phyloP scores from a whole-genome alignment of 2,329 filamentous ascomycete species.

The Stemphylium beticola region DNA sequence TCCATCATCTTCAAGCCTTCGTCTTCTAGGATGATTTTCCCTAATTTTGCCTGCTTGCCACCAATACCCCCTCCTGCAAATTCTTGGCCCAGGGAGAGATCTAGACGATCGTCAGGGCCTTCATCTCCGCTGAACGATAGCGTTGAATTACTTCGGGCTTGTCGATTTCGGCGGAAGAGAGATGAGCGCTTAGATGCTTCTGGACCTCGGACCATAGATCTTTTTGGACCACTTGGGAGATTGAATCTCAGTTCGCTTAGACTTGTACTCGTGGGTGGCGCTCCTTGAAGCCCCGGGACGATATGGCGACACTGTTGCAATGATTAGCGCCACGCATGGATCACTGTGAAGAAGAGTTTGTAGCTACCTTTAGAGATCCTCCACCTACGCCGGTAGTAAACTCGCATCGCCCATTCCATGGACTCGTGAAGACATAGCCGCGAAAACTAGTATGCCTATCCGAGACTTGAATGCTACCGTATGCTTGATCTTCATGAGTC shows the following conservation, averaged over 20 bases:
- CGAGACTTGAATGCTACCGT: conserved; percentile 48
- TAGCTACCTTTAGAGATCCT: conserved; percentile 65
- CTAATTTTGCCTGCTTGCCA: conserved; percentile 88
- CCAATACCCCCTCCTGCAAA: conserved; percentile 83
- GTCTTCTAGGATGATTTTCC: conserved; percentile 87
- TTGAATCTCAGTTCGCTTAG: conserved; percentile 93
- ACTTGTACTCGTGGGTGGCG: conserved; percentile 49
- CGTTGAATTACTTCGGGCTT: conserved; percentile 39
- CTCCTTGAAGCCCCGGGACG: conserved; percentile 57
- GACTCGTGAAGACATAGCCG: conserved; percentile 78
- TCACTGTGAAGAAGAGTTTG: neutral
- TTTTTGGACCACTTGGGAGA: conserved; percentile 65
- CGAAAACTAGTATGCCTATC: conserved; percentile 60
- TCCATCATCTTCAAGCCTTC: conserved; percentile 97
- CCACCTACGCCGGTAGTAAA: conserved; percentile 81
- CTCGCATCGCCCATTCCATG: conserved; percentile 86
- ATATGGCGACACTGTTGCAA: conserved; percentile 67
- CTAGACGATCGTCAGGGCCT: conserved; percentile 58
- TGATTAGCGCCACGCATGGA: neutral
- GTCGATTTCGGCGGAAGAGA: conserved; percentile 40
- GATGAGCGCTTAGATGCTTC: conserved; percentile 44
- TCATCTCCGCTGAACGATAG: conserved; percentile 27
- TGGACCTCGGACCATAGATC: conserved; percentile 39
- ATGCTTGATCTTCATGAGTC: conserved; percentile 34
- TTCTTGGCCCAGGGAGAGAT: conserved; percentile 80